These are phyloP conservation scores for Pholiota microspora DNA, from an alignment of 768 basidiomycete genomes.

Conservation along the genomic window DNA sequence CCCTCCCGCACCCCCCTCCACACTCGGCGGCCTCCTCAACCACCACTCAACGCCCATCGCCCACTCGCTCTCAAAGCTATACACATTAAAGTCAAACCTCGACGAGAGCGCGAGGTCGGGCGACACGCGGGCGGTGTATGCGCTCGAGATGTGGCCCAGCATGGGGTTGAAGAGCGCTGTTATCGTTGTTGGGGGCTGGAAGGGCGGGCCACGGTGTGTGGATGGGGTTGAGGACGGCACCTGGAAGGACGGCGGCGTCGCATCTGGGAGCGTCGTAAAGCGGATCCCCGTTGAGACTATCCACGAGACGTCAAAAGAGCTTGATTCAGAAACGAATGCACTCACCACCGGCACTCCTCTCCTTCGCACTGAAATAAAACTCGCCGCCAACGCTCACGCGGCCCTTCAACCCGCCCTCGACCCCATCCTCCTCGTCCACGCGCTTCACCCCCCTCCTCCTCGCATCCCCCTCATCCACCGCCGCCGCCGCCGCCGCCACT, in stretches of 20 bases:
- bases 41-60: slow-evolving; percentile 96
- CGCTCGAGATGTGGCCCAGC: slow-evolving; percentile 89
- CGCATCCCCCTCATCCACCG: slow-evolving; percentile 21
- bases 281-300: slow-evolving; percentile 90
- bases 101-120: slow-evolving; percentile 84
- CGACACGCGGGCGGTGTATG: slow-evolving; percentile 87
- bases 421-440: slow-evolving; percentile 93
- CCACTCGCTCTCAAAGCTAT: slow-evolving; percentile 97
- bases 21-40: slow-evolving; percentile 59
- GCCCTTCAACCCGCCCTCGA: slow-evolving; percentile 88
- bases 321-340: not conserved
- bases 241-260: slow-evolving; percentile 65
- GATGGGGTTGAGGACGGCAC: slow-evolving; percentile 19
- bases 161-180: slow-evolving; percentile 96
- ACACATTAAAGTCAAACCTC: slow-evolving; percentile 94
- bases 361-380: slow-evolving; percentile 89
- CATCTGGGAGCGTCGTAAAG: slow-evolving; percentile 90
- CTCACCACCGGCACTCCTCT: slow-evolving; percentile 87
- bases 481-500: slow-evolving; percentile 26
- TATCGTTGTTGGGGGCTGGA: slow-evolving; percentile 91
- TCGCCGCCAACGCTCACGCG: slow-evolving; percentile 92
- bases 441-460: slow-evolving; percentile 48
- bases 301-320: not conserved
- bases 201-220: slow-evolving; percentile 29
- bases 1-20: too few relatives aligned